These are phyloP conservation scores for Fusarium metavorans DNA, from an alignment of 2,329 filamentous ascomycete genomes.

Conservation along the genomic window DNA sequence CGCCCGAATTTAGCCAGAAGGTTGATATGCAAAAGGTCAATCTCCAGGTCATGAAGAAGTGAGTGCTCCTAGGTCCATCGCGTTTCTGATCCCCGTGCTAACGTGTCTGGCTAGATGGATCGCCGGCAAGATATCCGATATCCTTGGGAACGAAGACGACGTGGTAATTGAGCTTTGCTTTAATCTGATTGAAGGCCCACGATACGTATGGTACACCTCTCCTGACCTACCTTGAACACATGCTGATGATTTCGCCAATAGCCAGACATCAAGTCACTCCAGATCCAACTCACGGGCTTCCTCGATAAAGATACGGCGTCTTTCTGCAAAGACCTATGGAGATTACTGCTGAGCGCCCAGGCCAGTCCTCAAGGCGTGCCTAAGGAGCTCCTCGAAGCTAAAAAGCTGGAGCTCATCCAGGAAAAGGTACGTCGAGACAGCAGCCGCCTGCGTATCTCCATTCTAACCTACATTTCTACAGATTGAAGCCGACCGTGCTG, in stretches of 20 bases:
- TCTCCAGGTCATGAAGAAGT: constrained; percentile 98
- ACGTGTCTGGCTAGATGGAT: constrained; percentile 80
- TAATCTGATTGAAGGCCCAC: constrained; percentile 77
- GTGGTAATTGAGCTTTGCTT: constrained; percentile 90
- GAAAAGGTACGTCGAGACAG: constrained; percentile 76
- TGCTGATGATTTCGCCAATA: constrained; percentile 54
- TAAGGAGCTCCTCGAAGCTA: constrained; percentile 93
- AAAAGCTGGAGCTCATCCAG: constrained; percentile 94
- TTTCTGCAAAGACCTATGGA: constrained; percentile 97
- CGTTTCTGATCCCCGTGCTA: constrained; percentile 17
- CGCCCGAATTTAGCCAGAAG: constrained; percentile 91
- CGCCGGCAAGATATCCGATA: constrained; percentile 84
- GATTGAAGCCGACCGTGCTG: constrained; percentile 86
- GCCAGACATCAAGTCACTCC: constrained; percentile 95
- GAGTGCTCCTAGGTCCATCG: constrained; percentile 48
- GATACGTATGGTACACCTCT: constrained; percentile 72
- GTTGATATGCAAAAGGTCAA: constrained; percentile 99
- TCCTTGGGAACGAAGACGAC: constrained; percentile 93
- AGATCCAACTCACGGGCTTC: constrained; percentile 95
- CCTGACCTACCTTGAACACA: constrained; percentile 27
- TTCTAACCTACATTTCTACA: constrained; percentile 49
- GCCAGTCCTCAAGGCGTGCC: constrained; percentile 89
- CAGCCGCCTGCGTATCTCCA: neutral
- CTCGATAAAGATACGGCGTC: constrained; percentile 89
- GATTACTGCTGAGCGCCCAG: constrained; percentile 90